Conservation (phyloP, 345 rosid genomes). For the Salix dunnii region DNA sequence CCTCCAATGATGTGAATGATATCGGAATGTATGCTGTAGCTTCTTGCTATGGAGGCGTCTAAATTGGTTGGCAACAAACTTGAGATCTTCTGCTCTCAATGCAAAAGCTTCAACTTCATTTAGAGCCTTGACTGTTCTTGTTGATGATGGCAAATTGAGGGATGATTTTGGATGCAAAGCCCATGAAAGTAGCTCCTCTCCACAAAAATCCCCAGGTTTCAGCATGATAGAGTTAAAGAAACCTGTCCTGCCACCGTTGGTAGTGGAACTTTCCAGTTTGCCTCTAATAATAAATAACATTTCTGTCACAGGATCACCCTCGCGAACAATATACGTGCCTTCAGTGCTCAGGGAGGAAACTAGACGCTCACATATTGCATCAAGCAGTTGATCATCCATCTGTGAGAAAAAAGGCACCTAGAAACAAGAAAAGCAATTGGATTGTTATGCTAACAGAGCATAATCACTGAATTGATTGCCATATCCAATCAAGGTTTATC, state of each 20-base stretch:
- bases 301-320: conserved; percentile 62
- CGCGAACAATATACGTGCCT: conserved; percentile 58
- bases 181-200: conserved; percentile 73
- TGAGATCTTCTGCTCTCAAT: conserved; percentile 58
- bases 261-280: conserved; percentile 55
- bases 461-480: not conserved
- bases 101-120: conserved; percentile 67
- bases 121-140: conserved; percentile 53
- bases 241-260: conserved; percentile 62
- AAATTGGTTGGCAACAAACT: conserved; percentile 61
- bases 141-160: conserved; percentile 53
- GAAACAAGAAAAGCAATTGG: conserved; percentile 3
- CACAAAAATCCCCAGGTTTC: conserved; percentile 60
- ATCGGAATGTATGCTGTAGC: conserved; percentile 57
- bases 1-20: conserved; percentile 65
- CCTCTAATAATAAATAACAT: conserved; percentile 62
- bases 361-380: conserved; percentile 60
- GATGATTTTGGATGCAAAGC: conserved; percentile 55
- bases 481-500: not conserved
- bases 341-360: conserved; percentile 54
- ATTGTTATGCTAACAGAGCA: not conserved
- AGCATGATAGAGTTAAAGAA: conserved; percentile 55
- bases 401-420: conserved; percentile 64
- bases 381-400: conserved; percentile 65
- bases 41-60: conserved; percentile 63